These are phyloP conservation scores for Porodaedalea pini DNA, from an alignment of 1,284 basidiomycete genomes.

Conservation along the genomic window DNA sequence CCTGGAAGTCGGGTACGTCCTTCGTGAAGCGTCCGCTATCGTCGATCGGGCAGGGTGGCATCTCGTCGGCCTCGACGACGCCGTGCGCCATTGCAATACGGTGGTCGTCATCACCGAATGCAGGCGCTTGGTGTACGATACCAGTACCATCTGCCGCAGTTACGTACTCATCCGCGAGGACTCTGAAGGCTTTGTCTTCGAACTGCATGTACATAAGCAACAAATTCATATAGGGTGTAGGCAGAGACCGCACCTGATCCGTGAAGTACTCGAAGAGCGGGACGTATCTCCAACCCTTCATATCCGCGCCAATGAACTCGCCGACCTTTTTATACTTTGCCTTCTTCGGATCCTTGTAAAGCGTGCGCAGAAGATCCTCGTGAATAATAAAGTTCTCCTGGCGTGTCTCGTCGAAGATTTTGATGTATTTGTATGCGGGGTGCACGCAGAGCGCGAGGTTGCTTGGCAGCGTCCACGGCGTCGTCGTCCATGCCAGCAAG, in stretches of 20 bases:
- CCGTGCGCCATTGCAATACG: conserved; percentile 86
- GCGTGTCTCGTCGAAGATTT: conserved; percentile 90
- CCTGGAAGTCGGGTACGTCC: conserved; percentile 88
- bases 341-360: conserved; percentile 98
- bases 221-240: conserved; percentile 1
- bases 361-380: conserved; percentile 81
- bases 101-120: conserved; percentile 99
- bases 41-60: conserved; percentile 95
- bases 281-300: conserved; percentile 96
- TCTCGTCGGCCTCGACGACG: conserved; percentile 79
- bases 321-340: conserved; percentile 93
- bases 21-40: conserved; percentile 86
- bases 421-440: conserved; percentile 94
- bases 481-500: conserved; percentile 97
- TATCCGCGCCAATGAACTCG: conserved; percentile 84
- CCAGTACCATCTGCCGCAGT: conserved; percentile 94
- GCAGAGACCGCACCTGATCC: conserved; percentile 61
- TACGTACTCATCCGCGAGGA: conserved; percentile 91
- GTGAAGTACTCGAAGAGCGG: conserved; percentile 97
- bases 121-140: conserved; percentile 98
- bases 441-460: conserved; percentile 96
- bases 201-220: conserved; percentile 47
- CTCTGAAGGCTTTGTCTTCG: conserved; percentile 88
- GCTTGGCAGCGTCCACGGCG: conserved; percentile 97
- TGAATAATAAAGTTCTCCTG: conserved; percentile 92